A percentile compares a stretch with the other conserved stretches of the same genome.
phyloP scores from a whole-genome alignment of 768 basidiomycete genomes.

The Hebeloma cylindrosporum region DNA sequence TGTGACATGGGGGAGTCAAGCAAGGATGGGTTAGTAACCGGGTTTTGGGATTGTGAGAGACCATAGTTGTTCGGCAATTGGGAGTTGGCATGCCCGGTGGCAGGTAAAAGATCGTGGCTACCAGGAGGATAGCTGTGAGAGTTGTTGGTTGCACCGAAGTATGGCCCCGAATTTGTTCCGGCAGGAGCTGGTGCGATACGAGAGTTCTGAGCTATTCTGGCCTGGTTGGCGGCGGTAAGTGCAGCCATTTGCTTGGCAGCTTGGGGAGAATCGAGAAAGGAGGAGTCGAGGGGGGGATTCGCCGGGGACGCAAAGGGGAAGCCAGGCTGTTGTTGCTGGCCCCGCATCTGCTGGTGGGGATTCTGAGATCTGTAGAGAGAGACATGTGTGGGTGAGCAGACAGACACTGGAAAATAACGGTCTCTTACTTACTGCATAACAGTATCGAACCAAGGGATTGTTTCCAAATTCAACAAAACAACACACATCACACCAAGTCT shows the following conservation, averaged over 20 bases:
- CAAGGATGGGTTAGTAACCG: slow-evolving; percentile 37
- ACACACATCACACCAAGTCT: slow-evolving; percentile 33
- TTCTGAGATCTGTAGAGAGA: slow-evolving; percentile 16
- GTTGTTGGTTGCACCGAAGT: slow-evolving; percentile 63
- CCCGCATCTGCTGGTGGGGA: slow-evolving; percentile 29
- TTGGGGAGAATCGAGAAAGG: slow-evolving; percentile 58
- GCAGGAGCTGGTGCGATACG: slow-evolving; percentile 35
- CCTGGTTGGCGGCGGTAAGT: slow-evolving; percentile 61
- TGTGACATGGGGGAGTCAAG: slow-evolving; percentile 43
- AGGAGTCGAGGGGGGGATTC: slow-evolving; percentile 34
- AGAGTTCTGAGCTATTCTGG: slow-evolving; percentile 57
- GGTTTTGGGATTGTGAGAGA: slow-evolving; percentile 35
- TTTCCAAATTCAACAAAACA: slow-evolving; percentile 16
- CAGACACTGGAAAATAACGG: slow-evolving; percentile 8
- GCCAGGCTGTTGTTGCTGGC: slow-evolving; percentile 28
- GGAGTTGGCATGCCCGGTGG: slow-evolving; percentile 40
- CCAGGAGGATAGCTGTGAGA: slow-evolving; percentile 42
- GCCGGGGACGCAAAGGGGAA: slow-evolving; percentile 32
- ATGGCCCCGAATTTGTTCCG: slow-evolving; percentile 69
- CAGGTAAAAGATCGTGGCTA: slow-evolving; percentile 44
- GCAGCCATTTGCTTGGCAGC: slow-evolving; percentile 83
- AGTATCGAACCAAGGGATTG: slow-evolving; percentile 8
- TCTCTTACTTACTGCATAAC: slow-evolving; percentile 34
- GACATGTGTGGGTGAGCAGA: slow-evolving; percentile 5
- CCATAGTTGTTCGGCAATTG: slow-evolving; percentile 47